Base-by-base conservation (phyloP, 306 rosid species). In the Sechiopsis laciniata region DNA sequence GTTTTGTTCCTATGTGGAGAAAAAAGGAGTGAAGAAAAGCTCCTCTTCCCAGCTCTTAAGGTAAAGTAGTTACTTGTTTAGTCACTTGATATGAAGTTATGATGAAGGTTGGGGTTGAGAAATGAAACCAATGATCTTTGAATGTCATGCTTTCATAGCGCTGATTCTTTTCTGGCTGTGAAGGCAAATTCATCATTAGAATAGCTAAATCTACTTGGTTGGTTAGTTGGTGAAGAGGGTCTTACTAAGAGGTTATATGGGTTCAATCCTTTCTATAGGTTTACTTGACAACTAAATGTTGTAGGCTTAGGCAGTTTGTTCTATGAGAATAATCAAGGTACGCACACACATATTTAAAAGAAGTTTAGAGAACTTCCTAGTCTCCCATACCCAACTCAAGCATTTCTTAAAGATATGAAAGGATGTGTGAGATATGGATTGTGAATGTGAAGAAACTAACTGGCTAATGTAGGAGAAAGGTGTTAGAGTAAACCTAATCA, bases 161-260 rank as follows among this genome's bases (percentile, higher is more conserved):
- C 42, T 64, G 71, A n/a, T 26, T 26, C 48, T 35, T 63, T 16
- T 63, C 70, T 8, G 5, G 70, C 24, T 63, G 22, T 63, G 51
- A 16, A 35, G 51, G 14, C 15, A 14, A 26, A 40, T 65, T 8
- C 19, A 10, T 20, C 46, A 5, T 0, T 40, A 5, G 20, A 42
- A 66, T n/a, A 19, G 55, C 12, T 67, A 17, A 66, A 19, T 45
- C 16, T 0, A 19, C 35, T 45, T 46, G 8, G 56, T 13, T 21
- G 72, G 45, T 37, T 37, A 37, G 45, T 37, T 37, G 45, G 8
- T 37, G 8, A 37, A 37, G 45, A 32, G 5, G 37, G 0, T 4
- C 4, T 32, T 32, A 32, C 37, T 32, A 32, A 32, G 37, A 32
- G 5, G 37, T 32, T 32, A 32, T 26, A 26, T 1, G 37, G 37